Percentiles rank a stretch among this genome's conserved stretches.
Evolutionary conservation across 1,139 yeast species (phyloP).

Genomic region (Yarrowia galli): DNA sequence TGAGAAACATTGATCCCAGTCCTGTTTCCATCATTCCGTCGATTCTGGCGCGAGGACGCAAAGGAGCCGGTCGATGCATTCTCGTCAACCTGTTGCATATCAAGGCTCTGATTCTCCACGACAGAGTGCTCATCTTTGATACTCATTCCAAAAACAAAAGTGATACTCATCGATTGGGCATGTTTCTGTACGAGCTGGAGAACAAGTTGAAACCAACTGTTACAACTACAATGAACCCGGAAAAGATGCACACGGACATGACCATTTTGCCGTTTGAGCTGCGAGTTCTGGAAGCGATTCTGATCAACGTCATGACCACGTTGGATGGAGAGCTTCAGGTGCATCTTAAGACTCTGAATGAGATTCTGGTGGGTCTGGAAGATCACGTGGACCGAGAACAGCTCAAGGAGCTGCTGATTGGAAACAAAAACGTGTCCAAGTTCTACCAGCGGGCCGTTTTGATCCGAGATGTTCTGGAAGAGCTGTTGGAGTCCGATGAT

Average conservation of each 20-base stretch:
- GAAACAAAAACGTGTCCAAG: conserved; percentile 74
- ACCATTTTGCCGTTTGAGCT: conserved; percentile 67
- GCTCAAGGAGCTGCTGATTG: conserved; percentile 75
- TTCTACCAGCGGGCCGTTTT: conserved; percentile 82
- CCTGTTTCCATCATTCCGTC: conserved; percentile 87
- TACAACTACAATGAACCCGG: conserved; percentile 6
- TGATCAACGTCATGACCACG: conserved; percentile 80
- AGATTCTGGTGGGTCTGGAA: conserved; percentile 77
- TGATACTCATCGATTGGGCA: conserved; percentile 64
- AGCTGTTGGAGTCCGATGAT: conserved; percentile 84
- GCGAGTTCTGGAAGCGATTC: conserved; percentile 83
- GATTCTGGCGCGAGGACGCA: conserved; percentile 64
- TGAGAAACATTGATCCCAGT: conserved; percentile 84
- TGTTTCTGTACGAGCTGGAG: conserved; percentile 84
- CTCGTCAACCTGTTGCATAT: conserved; percentile 80
- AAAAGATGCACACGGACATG: conserved; percentile 7
- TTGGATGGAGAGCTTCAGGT: conserved; percentile 81
- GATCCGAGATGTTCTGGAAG: conserved; percentile 84
- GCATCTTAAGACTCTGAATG: conserved; percentile 71
- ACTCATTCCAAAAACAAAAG: conserved; percentile 57
- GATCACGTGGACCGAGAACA: conserved; percentile 81
- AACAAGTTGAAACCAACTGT: conserved; percentile 70
- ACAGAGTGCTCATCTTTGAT: conserved; percentile 81
- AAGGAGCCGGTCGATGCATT: conserved; percentile 64
- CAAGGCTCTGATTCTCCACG: conserved; percentile 80